These are phyloP conservation scores for Linnemannia zychae DNA, from an alignment of 192 early-diverging fungal species.

Conservation along the genomic window DNA sequence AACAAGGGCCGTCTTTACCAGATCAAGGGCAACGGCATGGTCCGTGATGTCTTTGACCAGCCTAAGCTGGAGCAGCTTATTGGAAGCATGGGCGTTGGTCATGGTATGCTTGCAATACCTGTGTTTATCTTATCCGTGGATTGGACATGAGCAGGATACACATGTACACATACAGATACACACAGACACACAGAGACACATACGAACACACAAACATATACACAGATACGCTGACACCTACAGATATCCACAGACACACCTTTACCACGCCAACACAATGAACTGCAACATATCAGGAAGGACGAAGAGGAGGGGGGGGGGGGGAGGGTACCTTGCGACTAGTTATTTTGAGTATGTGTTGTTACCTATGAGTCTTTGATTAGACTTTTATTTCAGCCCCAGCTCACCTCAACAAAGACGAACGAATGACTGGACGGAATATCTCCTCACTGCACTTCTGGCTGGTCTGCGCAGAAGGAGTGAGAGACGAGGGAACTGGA, in stretches of 20 bases:
- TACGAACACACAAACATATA: too few species aligned
- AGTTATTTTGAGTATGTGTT: too few species aligned
- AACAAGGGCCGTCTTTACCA: conserved; percentile 96
- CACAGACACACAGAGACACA: too few species aligned
- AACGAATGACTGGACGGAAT: neutral
- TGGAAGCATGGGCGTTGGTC: conserved; percentile 95
- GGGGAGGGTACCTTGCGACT: too few species aligned
- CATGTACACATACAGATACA: neutral
- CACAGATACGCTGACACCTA: too few species aligned
- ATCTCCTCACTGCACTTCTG: neutral
- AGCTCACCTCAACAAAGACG: neutral
- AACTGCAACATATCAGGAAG: neutral
- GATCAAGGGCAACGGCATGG: conserved; percentile 99
- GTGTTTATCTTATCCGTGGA: neutral
- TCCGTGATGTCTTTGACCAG: conserved; percentile 95
- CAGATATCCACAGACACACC: too few species aligned
- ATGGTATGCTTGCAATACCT: conserved; percentile 77
- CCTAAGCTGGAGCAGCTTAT: conserved; percentile 80
- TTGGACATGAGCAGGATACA: neutral
- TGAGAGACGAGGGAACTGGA: too few species aligned
- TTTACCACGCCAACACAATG: neutral
- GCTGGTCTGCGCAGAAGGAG: neutral
- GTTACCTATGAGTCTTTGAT: neutral
- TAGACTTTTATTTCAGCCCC: neutral
- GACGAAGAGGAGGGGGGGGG: too few species aligned